Conservation (phyloP, 306 rosid genomes). For the Heteromeles arbutifolia region DNA sequence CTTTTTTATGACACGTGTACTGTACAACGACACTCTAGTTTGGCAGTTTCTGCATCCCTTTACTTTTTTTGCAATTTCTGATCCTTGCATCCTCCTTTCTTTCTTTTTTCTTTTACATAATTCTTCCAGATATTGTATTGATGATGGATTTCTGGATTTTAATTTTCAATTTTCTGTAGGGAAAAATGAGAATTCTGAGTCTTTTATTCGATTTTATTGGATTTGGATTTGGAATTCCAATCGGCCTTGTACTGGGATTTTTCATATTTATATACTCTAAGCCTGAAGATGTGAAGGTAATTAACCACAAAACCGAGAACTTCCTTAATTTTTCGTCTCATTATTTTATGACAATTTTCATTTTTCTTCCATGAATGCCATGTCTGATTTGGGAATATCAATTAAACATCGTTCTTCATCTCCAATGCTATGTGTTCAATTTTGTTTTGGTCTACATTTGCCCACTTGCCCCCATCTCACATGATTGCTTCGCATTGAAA, state of each 20-base stretch:
- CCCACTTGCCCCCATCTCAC: neutral
- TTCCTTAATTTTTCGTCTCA: neutral
- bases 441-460: neutral
- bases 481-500: neutral
- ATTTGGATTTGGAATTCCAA: constrained; percentile 20
- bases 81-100: neutral
- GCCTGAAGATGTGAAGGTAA: constrained; percentile 20
- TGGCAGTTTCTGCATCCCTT: constrained; percentile 9
- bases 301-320: neutral
- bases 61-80: constrained; percentile 1
- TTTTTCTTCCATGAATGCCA: neutral
- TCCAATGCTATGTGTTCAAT: neutral
- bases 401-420: neutral
- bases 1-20: neutral
- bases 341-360: too few species aligned
- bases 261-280: constrained; percentile 13
- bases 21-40: neutral
- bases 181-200: constrained; percentile 3
- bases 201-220: constrained; percentile 13
- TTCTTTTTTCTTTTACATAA: neutral
- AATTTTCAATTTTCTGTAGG: neutral
- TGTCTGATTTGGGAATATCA: neutral
- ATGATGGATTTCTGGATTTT: neutral
- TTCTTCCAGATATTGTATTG: neutral
- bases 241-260: constrained; percentile 16